Base-by-base conservation (phyloP, 768 basidiomycete genomes). In the Arthromyces matolae region DNA sequence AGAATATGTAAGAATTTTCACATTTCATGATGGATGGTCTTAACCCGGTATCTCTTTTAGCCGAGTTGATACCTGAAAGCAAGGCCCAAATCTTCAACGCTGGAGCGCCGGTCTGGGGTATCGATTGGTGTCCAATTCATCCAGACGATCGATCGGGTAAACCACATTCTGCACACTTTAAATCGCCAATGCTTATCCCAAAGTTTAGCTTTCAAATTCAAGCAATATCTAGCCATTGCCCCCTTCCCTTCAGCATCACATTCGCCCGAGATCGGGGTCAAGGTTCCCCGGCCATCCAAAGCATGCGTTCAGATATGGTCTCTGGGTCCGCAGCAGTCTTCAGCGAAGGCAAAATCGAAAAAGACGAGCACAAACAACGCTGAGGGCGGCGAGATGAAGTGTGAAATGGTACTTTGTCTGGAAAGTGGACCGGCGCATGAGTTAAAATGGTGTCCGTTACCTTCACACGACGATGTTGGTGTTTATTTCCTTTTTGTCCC, bases 81-180 rank as follows among this genome's bases (percentile, higher is more conserved):
- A 71, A 73, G 23, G 75, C 86, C 0, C 77, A 86, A 51, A 70
- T 95, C 1, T 86, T 97, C 64, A 89, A 86, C 52, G 86, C 89
- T 0, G 96, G 96, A 5, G 88, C 85, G 3, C 87, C 91, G 0
- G 86, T 90, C n/a, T 91, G 88, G 84, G 90, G 83, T 2, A 60
- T 95, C 28, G 92, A 94, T 54, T 98, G 94, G 94, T 93, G 93
- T 63, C 95, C 96, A 3, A 80, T 84, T 19, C 76, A 86, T 51
- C 65, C 71, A 18, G 68, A 75, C 28, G 81, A 83, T 40, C 73
- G 81, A 31, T 52, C 67, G 39, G 61, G 88, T 88, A 56, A 55
- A 74, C 60, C 7, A n/a, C 2, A 42, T 39, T 12, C 10, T 29
- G 32, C n/a, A 12, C 10, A 10, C 31, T 25, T 18, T 7, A 10